Evolutionary conservation across 495 filamentous ascomycete genomes (phyloP).

Genomic region (Penicillium chermesinum): DNA sequence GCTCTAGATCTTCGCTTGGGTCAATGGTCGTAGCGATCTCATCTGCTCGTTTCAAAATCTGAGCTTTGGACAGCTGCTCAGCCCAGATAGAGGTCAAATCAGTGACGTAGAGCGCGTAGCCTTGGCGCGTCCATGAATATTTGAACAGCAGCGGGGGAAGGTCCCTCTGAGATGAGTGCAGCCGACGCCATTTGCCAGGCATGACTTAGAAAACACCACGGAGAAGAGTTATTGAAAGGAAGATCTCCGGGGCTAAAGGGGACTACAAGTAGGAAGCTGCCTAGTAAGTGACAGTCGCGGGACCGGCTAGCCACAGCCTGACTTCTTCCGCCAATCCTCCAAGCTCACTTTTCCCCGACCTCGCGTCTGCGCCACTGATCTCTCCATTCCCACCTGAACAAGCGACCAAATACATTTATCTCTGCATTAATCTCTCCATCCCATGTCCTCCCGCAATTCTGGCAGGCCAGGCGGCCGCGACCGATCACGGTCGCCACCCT

Average conservation of each 20-base stretch:
- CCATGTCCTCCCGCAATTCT: conserved; percentile 32
- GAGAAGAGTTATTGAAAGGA: background rate
- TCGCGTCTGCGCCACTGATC: background rate
- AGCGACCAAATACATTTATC: background rate
- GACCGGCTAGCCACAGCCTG: background rate
- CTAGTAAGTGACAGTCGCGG: background rate
- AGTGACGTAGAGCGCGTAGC: conserved; percentile 72
- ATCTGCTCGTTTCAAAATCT: conserved; percentile 62
- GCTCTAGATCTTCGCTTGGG: conserved; percentile 67
- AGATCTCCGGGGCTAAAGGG: background rate
- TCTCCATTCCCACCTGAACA: background rate
- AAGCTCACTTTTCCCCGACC: background rate
- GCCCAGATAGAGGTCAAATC: conserved; percentile 85
- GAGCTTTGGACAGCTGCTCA: conserved; percentile 57
- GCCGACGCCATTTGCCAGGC: background rate
- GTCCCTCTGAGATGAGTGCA: background rate
- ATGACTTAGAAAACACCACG: background rate
- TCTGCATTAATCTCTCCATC: background rate
- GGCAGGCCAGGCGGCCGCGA: conserved; percentile 31
- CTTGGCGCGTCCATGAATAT: conserved; percentile 41
- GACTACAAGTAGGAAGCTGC: background rate
- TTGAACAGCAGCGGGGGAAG: conserved; percentile 53
- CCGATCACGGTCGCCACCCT: conserved; percentile 42
- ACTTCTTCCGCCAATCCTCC: background rate
- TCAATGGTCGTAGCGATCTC: conserved; percentile 74